Percentiles rank a stretch among this genome's conserved stretches.
These are phyloP conservation scores for Sideroxylon spinosum DNA, from an alignment of 179 eudicot genomes.

Conservation along the genomic window DNA sequence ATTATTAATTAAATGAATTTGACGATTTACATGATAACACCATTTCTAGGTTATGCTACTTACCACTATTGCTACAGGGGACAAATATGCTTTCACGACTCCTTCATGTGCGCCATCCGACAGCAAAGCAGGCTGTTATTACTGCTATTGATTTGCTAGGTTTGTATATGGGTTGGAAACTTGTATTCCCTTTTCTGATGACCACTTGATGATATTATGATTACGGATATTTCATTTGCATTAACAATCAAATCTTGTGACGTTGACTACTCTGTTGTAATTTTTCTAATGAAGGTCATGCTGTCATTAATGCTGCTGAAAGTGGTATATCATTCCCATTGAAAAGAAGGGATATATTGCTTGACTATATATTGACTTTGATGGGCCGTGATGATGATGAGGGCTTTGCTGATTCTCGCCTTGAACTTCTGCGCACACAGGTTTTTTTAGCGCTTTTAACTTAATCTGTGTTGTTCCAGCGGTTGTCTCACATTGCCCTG, in stretches of 20 bases:
- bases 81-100: slow-evolving; percentile 94
- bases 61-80: slow-evolving; percentile 52
- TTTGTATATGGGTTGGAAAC: slow-evolving; percentile 30
- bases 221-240: neutral
- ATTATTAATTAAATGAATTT: neutral
- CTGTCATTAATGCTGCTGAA: slow-evolving; percentile 86
- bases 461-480: slow-evolving; percentile 4
- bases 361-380: slow-evolving; percentile 83
- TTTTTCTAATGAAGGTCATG: slow-evolving; percentile 53
- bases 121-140: slow-evolving; percentile 96
- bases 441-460: slow-evolving; percentile 28
- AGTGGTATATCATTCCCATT: slow-evolving; percentile 88
- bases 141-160: slow-evolving; percentile 94
- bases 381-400: slow-evolving; percentile 94
- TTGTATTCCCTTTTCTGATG: neutral
- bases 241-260: neutral
- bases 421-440: slow-evolving; percentile 83
- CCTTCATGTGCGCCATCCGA: slow-evolving; percentile 90
- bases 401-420: slow-evolving; percentile 57
- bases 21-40: neutral
- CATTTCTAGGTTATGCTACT: slow-evolving; percentile 5
- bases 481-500: neutral
- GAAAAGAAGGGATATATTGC: slow-evolving; percentile 82
- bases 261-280: slow-evolving; percentile 7
- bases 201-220: neutral